Conservation (phyloP, 352 stramenopile species). For the Peronosclerospora sorghi region DNA sequence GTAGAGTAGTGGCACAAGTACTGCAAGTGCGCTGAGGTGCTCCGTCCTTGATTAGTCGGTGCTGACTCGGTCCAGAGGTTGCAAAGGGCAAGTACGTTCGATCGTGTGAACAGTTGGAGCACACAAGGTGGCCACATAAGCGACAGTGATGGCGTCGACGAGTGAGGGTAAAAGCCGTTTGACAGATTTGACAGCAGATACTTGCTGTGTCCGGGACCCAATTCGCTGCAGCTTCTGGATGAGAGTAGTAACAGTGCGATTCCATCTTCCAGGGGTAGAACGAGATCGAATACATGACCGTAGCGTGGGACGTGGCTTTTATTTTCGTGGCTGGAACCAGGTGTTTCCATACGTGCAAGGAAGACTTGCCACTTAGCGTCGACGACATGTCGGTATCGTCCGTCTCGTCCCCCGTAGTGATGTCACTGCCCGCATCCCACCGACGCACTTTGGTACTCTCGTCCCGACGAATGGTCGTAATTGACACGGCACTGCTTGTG, state of each 20-base stretch:
- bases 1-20: slow-evolving; percentile 44
- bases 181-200: slow-evolving; percentile 50
- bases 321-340: slow-evolving; percentile 8
- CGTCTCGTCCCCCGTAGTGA: slow-evolving; percentile 3
- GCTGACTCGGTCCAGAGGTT: slow-evolving; percentile 31
- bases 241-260: slow-evolving; percentile 49
- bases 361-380: not conserved
- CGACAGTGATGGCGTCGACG: slow-evolving; percentile 82
- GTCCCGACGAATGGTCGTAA: not conserved
- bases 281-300: slow-evolving; percentile 56
- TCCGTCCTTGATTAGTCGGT: slow-evolving; percentile 59
- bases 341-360: slow-evolving; percentile 9
- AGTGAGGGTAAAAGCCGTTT: slow-evolving; percentile 39
- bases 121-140: slow-evolving; percentile 58
- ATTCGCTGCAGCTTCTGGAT: slow-evolving; percentile 50
- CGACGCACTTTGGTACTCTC: not conserved
- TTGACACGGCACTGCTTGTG: slow-evolving; percentile 5
- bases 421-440: slow-evolving; percentile 2
- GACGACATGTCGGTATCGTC: slow-evolving; percentile 7
- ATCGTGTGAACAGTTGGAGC: slow-evolving; percentile 51
- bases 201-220: slow-evolving; percentile 64
- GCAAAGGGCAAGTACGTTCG: slow-evolving; percentile 59
- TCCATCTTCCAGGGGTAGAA: slow-evolving; percentile 76
- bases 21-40: slow-evolving; percentile 65
- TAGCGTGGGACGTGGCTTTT: slow-evolving; percentile 7